Evolutionary conservation across 495 filamentous ascomycete species (phyloP), one percentile per base, ranked within the genome.

Genomic region (Penicillium daleae): DNA sequence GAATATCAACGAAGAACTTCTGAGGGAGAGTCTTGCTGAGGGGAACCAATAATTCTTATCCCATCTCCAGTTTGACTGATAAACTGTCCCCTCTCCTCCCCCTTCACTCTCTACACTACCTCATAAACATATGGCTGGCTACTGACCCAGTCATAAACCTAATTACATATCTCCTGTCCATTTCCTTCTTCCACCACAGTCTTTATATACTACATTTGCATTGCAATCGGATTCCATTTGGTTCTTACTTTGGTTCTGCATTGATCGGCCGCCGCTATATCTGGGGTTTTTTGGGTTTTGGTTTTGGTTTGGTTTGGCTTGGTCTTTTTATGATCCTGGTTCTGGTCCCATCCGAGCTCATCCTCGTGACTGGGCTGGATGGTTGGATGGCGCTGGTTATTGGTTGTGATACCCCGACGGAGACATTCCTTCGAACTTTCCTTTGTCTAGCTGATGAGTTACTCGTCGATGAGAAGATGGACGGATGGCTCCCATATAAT

Each of bases 1-100:
- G 33, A 63, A 56, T 1, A 53, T 82, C 22, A 75, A 82, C 64
- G 74, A 80, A 56, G 60, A 68, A 32, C 58, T 79, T 6, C 59
- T 82, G 33, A 61, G 76, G 53, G 80, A 82, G 68, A 78, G 70
- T 66, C 64, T 82, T 12, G 74, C 70, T 19, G 79, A 80, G 56
- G 60, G 53, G n/a, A 6, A n/a, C 44, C 26, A 48, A 39, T 56
- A 31, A n/a, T 56, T 13, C 15, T n/a, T 32, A n/a, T 54, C 10
- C 4, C n/a, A 29, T 19, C 15, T 32, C n/a, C 51, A 12, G 15
- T 54, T 54, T 49, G 46, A 27, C 24, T 26, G 4, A 4, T 24
- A 26, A 48, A n/a, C n/a, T 19, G 4, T 42, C 3, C 15, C 26
- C 4, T 17, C 27, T n/a, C 12, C 17, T 4, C n/a, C 29, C 27